Percentiles rank a stretch among this genome's conserved stretches.
phyloP scores from a whole-genome alignment of 495 filamentous ascomycete species.

The Tuber aestivum region DNA sequence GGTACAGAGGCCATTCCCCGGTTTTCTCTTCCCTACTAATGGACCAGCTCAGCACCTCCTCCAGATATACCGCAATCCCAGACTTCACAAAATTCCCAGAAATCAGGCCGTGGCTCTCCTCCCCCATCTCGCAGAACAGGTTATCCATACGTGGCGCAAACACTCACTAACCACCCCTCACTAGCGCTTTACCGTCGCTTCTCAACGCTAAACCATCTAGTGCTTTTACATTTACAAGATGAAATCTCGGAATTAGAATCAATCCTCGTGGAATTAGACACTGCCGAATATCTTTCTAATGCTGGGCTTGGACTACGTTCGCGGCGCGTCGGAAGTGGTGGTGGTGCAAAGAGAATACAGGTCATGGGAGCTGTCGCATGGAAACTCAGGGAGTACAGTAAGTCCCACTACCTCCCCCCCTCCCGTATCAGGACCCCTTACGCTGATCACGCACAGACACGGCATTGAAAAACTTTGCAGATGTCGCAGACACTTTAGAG shows the following conservation, averaged over 20 bases:
- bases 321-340: constrained; percentile 65
- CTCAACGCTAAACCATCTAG: constrained; percentile 73
- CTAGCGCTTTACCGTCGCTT: constrained; percentile 71
- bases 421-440: neutral
- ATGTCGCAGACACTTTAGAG: constrained; percentile 16
- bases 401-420: constrained; percentile 38
- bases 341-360: constrained; percentile 56
- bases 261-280: constrained; percentile 53
- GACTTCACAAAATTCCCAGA: constrained; percentile 7
- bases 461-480: constrained; percentile 30
- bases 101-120: constrained; percentile 6
- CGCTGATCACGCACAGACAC: constrained; percentile 22
- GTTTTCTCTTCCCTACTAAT: neutral
- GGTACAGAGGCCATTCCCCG: constrained; percentile 12
- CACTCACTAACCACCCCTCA: constrained; percentile 22
- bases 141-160: constrained; percentile 35
- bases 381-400: constrained; percentile 82
- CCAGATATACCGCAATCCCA: constrained; percentile 1
- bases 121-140: constrained; percentile 23
- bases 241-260: constrained; percentile 75
- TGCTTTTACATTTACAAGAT: constrained; percentile 80
- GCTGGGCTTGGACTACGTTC: constrained; percentile 63
- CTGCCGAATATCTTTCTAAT: constrained; percentile 52
- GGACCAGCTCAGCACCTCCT: neutral
- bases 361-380: constrained; percentile 63